A percentile compares a stretch with the other conserved stretches of the same genome.
Conservation (phyloP, 306 rosid species). For the Vigna radiata region DNA sequence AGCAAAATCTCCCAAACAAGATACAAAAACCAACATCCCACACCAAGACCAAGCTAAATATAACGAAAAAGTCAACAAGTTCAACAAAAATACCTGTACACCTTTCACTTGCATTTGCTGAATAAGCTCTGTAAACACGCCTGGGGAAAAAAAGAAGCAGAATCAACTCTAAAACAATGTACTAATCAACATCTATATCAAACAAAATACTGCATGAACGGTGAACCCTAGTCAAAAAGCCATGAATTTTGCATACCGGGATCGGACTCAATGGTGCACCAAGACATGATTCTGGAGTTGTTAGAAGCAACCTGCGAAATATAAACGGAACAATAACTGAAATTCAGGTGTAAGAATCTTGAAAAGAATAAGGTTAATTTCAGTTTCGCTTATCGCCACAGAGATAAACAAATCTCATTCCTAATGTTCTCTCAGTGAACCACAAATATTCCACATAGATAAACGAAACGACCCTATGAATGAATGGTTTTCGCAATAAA, state of each 20-base stretch:
- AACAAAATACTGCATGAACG: background rate
- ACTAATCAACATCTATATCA: constrained; percentile 19
- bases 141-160: constrained; percentile 53
- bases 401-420: constrained; percentile 12
- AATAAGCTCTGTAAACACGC: constrained; percentile 95
- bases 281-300: constrained; percentile 72
- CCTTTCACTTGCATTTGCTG: constrained; percentile 99
- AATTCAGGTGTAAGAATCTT: background rate
- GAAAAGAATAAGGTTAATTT: background rate
- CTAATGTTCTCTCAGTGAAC: background rate
- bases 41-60: background rate
- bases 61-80: background rate
- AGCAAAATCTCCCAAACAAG: background rate
- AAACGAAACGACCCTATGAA: background rate
- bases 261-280: constrained; percentile 99
- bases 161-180: constrained; percentile 34
- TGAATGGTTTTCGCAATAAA: background rate
- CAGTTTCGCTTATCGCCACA: background rate
- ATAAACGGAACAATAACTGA: background rate
- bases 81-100: constrained; percentile 69
- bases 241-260: constrained; percentile 64
- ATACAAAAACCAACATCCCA: constrained; percentile 28
- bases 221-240: constrained; percentile 24
- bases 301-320: constrained; percentile 52
- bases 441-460: background rate